Base-by-base conservation (phyloP, 805 yeast species). In the Monosporozyma unispora region DNA sequence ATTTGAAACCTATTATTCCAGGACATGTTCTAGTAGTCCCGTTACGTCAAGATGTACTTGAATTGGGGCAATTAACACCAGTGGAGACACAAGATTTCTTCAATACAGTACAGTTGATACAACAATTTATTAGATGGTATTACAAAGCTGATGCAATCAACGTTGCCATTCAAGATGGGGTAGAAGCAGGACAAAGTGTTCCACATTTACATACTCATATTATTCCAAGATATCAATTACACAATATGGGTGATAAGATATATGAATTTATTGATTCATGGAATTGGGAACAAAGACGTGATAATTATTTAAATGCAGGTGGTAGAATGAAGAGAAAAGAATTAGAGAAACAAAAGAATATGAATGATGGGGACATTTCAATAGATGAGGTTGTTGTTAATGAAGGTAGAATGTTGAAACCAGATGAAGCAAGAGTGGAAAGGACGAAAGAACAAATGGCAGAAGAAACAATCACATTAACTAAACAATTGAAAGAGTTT, bases 11-110 rank as follows among this genome's bases (percentile, higher is more conserved):
- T 0, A 71, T 95, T 46, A 86, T 88, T 0, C 93, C 96, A 0
- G 99, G 99, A 1, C 99, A 93, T 70, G 91, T 89, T 0, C 72
- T 93, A 12, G 80, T 93, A 11, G 91, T 89, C 4, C 98, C 98
- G 1, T 63, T 78, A n/a, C 69, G 97, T 44, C 71, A 73, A 0
- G 88, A 46, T 14, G 64, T 82, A 14, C 69, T 78, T 3, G 70
- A 89, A 19, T 70, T 93, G 45, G 75, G 80, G 22, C 95, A 88
- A 55, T 72, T 93, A 46, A 76, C 82, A 2, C 67, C 71, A 0
- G 89, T 80, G 48, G 98, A 93, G 61, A 73, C 81, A 3, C 64
- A 73, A 2, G 99, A 93, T 64, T 86, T 83, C 64, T 88, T 89
- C 75, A 66, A 67, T 22, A 80, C 96, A 0, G 70, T 93, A 9